A percentile compares a stretch with the other conserved stretches of the same genome.
These are phyloP conservation scores for Ganoderma leucocontextum DNA, from an alignment of 1,284 basidiomycete genomes.

Conservation along the genomic window DNA sequence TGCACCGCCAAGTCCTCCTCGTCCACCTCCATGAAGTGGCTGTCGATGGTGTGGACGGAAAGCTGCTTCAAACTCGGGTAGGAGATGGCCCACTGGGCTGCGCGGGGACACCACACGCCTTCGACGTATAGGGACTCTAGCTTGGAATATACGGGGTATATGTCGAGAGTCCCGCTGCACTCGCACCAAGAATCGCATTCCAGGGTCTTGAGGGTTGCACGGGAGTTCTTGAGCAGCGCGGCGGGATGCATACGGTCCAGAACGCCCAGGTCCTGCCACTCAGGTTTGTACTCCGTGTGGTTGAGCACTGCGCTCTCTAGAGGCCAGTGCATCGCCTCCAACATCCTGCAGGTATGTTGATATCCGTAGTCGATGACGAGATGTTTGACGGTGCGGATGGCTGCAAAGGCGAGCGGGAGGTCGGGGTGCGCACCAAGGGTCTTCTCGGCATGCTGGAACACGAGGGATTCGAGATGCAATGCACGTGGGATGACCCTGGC, in stretches of 20 bases:
- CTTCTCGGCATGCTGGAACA: slow-evolving; percentile 14
- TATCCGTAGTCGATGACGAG: slow-evolving; percentile 13
- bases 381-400: slow-evolving; percentile 18
- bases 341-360: slow-evolving; percentile 20
- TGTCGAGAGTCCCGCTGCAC: slow-evolving; percentile 10
- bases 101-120: slow-evolving; percentile 6
- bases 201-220: slow-evolving; percentile 15
- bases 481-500: slow-evolving; percentile 17
- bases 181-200: slow-evolving; percentile 12
- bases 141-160: slow-evolving; percentile 18
- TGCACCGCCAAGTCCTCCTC: slow-evolving; percentile 2
- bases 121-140: slow-evolving; percentile 7
- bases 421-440: slow-evolving; percentile 15
- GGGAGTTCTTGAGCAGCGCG: slow-evolving; percentile 14
- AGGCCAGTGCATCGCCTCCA: slow-evolving; percentile 23
- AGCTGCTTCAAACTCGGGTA: slow-evolving; percentile 14
- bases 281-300: neutral
- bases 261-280: slow-evolving; percentile 14
- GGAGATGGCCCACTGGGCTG: slow-evolving; percentile 14
- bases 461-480: slow-evolving; percentile 10
- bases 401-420: slow-evolving; percentile 17
- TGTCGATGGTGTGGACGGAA: slow-evolving; percentile 7
- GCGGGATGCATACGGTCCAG: slow-evolving; percentile 20
- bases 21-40: slow-evolving; percentile 13
- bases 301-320: slow-evolving; percentile 10